These are phyloP conservation scores for Phoma sp. DNA, from an alignment of 2,329 filamentous ascomycete genomes.

Conservation along the genomic window DNA sequence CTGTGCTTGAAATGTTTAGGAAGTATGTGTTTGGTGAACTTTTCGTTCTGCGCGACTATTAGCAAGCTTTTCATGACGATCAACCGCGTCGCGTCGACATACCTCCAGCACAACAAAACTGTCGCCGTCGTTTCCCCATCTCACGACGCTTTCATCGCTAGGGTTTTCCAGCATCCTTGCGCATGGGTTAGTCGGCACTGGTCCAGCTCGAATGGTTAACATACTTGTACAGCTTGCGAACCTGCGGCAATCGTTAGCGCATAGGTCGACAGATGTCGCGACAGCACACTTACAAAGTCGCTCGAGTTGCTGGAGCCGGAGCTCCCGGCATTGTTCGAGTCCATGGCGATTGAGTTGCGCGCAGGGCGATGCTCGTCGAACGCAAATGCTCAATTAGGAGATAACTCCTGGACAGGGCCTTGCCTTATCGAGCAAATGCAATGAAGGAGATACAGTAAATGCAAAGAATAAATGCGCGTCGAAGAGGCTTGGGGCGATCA, in stretches of 20 bases:
- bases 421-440: slow-evolving; percentile 2
- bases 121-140: slow-evolving; percentile 93
- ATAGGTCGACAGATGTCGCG: neutral
- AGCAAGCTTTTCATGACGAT: slow-evolving; percentile 11
- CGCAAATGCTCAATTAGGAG: neutral
- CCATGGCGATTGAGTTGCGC: slow-evolving; percentile 32
- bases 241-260: slow-evolving; percentile 60
- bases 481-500: slow-evolving; percentile 17
- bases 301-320: slow-evolving; percentile 78
- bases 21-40: slow-evolving; percentile 95
- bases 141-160: slow-evolving; percentile 86
- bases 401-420: neutral
- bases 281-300: slow-evolving; percentile 78
- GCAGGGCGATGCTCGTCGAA: slow-evolving; percentile 1
- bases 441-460: too few relatives aligned
- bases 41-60: slow-evolving; percentile 74
- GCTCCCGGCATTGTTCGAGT: slow-evolving; percentile 38
- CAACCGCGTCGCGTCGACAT: slow-evolving; percentile 31
- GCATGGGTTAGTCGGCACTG: slow-evolving; percentile 33
- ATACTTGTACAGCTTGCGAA: slow-evolving; percentile 98
- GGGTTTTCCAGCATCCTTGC: slow-evolving; percentile 94
- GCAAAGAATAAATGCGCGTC: neutral
- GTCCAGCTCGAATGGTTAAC: slow-evolving; percentile 28
- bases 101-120: slow-evolving; percentile 98
- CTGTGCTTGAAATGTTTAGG: slow-evolving; percentile 99